phyloP scores from a whole-genome alignment of 2,329 filamentous ascomycete genomes.

The Pseudofabraea citricarpa region DNA sequence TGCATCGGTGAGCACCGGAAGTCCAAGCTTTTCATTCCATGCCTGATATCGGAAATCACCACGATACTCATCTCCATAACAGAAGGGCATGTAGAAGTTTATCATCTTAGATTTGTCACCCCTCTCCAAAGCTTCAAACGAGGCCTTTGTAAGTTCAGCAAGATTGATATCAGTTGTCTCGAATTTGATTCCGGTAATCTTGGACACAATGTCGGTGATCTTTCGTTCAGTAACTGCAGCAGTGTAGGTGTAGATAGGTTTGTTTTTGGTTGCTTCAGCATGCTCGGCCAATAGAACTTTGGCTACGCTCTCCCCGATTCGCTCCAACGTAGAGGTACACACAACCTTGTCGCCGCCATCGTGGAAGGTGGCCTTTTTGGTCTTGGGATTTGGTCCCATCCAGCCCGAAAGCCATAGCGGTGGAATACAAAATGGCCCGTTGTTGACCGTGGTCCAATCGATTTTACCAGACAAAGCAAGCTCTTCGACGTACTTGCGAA shows the following conservation, averaged over 20 bases:
- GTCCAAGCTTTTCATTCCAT: not conserved
- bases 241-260: not conserved
- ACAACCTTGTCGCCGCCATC: constrained; percentile 10
- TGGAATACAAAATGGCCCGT: constrained; percentile 8
- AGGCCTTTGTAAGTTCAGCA: not conserved
- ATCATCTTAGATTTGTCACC: constrained; percentile 5
- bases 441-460: constrained; percentile 12
- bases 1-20: constrained; percentile 3
- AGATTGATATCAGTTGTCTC: not conserved
- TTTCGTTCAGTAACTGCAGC: not conserved
- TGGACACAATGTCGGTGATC: not conserved
- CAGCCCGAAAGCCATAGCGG: constrained; percentile 6
- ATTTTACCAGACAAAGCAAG: constrained; percentile 5
- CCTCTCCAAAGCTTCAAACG: not conserved
- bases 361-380: constrained; percentile 3
- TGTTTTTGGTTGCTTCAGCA: not conserved
- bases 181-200: not conserved
- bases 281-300: constrained; percentile 7
- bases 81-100: not conserved
- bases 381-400: constrained; percentile 9
- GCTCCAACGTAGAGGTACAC: constrained; percentile 7
- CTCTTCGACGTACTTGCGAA: not conserved
- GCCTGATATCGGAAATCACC: not conserved
- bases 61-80: not conserved
- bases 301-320: constrained; percentile 11